These are phyloP conservation scores for Xylariaceae sp. DNA, from an alignment of 2,329 filamentous ascomycete genomes.

Conservation along the genomic window DNA sequence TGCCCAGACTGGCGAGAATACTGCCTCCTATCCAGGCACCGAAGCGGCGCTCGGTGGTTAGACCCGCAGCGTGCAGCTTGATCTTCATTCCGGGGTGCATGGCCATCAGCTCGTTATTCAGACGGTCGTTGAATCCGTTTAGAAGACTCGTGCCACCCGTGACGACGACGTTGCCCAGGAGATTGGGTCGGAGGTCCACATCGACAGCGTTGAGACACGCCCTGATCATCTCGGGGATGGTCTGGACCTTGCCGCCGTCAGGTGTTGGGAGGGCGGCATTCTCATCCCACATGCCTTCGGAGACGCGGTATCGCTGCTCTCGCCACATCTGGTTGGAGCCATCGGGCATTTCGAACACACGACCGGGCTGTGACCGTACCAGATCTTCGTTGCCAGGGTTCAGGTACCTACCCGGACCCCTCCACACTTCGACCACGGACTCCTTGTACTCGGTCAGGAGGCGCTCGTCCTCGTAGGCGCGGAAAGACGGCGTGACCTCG, in stretches of 20 bases:
- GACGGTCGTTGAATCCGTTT: conserved; percentile 85
- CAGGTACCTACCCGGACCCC: conserved; percentile 66
- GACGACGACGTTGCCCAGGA: conserved; percentile 87
- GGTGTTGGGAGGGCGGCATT: conserved; percentile 60
- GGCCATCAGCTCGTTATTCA: conserved; percentile 76
- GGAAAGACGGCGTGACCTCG: conserved; percentile 66
- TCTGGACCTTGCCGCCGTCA: conserved; percentile 56
- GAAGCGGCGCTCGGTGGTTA: conserved; percentile 85
- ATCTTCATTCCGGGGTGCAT: conserved; percentile 84
- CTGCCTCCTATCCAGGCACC: conserved; percentile 95
- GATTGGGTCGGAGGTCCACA: conserved; percentile 77
- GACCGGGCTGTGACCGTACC: conserved; percentile 67
- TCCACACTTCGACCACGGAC: conserved; percentile 91
- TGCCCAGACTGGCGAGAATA: conserved; percentile 90
- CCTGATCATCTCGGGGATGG: conserved; percentile 78
- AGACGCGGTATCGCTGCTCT: conserved; percentile 77
- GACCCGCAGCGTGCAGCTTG: conserved; percentile 80
- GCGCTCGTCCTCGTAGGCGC: conserved; percentile 82
- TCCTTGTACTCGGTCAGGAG: conserved; percentile 96
- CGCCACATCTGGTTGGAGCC: conserved; percentile 95
- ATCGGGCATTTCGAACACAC: conserved; percentile 95
- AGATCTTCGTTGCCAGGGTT: conserved; percentile 70
- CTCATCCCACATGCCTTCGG: conserved; percentile 89
- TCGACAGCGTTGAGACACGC: conserved; percentile 76
- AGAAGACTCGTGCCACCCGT: conserved; percentile 84